phyloP scores from a whole-genome alignment of 345 rosid species.

The Ceriops zippeliana region DNA sequence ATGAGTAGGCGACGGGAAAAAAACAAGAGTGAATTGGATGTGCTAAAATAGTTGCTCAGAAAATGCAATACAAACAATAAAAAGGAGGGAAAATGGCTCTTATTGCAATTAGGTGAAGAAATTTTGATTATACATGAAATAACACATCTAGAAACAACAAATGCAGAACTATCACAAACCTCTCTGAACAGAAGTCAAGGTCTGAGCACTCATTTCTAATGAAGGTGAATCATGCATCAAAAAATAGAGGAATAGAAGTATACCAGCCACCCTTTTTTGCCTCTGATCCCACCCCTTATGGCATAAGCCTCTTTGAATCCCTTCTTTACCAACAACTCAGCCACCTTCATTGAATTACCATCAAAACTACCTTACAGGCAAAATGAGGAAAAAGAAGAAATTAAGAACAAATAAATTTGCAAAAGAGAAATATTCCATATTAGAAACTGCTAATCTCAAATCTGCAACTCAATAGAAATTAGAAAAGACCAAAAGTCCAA shows the following conservation, averaged over 20 bases:
- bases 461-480: too few species aligned
- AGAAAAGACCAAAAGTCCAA: too few species aligned
- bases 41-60: too few species aligned
- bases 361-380: constrained; percentile 88
- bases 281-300: constrained; percentile 74
- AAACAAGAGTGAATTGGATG: too few species aligned
- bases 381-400: constrained; percentile 13
- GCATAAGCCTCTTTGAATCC: constrained; percentile 90
- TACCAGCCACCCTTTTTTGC: constrained; percentile 95
- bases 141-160: too few species aligned
- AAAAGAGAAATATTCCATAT: not conserved
- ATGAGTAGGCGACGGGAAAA: too few species aligned
- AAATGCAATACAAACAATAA: too few species aligned
- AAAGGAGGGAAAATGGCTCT: too few species aligned
- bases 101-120: too few species aligned
- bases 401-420: not conserved
- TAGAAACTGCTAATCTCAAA: not conserved
- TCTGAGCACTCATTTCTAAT: not conserved
- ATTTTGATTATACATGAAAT: too few species aligned
- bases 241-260: constrained; percentile 28
- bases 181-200: not conserved
- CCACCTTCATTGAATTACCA: constrained; percentile 68
- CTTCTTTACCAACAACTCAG: constrained; percentile 63
- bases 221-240: not conserved
- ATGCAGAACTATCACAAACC: not conserved